Base-by-base conservation (phyloP, 192 early-diverging fungal species). In the Dissophora ornata region DNA sequence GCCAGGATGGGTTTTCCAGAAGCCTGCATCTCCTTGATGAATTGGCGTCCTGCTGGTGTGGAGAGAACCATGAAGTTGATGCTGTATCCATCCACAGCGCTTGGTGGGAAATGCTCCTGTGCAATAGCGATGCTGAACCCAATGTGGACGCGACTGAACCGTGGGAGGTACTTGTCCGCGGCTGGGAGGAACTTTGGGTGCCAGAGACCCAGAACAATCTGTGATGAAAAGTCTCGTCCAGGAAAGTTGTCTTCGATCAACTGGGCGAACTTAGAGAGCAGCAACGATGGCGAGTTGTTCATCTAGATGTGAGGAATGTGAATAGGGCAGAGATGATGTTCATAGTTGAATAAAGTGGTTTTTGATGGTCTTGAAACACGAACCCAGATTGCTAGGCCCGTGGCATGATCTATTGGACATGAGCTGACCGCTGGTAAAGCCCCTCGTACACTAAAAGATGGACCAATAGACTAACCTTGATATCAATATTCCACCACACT, bases 201-300 rank as follows among this genome's bases (percentile, higher is more conserved):
- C 85, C 87, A 86, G 18, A 88, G 67, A 25, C 87, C 87, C 65
- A 88, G 60, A 4, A 84, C 68, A 6, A 88, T 69, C 45, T 81
- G 80, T 8, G 79, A 71, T 2, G 73, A 77, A 46, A 82, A 85
- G 42, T 77, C 70, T n/a, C 64, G 80, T 24, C 47, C 65, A 13
- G 73, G 73, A 26, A 77, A 77, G 50, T 67, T 44, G 26, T 67
- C 73, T 36, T 77, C 36, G 22, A 77, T 62, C 34, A 77, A 41
- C 53, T 55, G 47, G 33, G 73, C 53, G 19, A 77, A 67, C 38
- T 62, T 77, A 51, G 63, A 60, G 30, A 74, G 29, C 8, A 77
- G 46, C 7, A 67, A 10, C 15, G 51, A 25, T 25, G 73, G 73
- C 13, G 73, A 77, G 47, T 77, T 77, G 40, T 77, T 57, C 73